Conservation (phyloP, 768 basidiomycete species). For the Termitomyces sp. region DNA sequence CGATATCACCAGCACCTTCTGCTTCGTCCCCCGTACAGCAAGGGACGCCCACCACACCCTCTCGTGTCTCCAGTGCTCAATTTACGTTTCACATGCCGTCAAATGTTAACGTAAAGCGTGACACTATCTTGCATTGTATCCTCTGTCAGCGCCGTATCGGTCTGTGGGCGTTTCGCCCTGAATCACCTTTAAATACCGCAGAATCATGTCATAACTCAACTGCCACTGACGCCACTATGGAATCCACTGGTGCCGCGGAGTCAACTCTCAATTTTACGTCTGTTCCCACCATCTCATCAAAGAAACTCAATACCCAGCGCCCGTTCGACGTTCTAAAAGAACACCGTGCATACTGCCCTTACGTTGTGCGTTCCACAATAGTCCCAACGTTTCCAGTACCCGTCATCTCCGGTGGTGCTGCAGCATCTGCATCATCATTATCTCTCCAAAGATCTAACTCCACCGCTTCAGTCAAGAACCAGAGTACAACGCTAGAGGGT, state of each 20-base stretch:
- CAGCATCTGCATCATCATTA: slow-evolving; percentile 17
- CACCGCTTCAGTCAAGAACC: slow-evolving; percentile 27
- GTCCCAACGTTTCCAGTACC: slow-evolving; percentile 54
- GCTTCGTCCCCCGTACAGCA: slow-evolving; percentile 15
- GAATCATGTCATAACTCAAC: neutral
- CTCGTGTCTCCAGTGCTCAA: slow-evolving; percentile 18
- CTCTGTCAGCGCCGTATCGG: slow-evolving; percentile 80
- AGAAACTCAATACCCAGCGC: slow-evolving; percentile 33
- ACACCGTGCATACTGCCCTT: slow-evolving; percentile 86
- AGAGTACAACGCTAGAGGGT: slow-evolving; percentile 51
- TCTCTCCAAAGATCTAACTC: slow-evolving; percentile 21
- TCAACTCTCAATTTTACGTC: slow-evolving; percentile 15
- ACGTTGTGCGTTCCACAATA: slow-evolving; percentile 65
- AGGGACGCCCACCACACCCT: slow-evolving; percentile 11
- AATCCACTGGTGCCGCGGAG: slow-evolving; percentile 1
- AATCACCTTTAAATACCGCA: slow-evolving; percentile 4
- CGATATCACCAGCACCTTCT: slow-evolving; percentile 9
- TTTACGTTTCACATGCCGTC: slow-evolving; percentile 25
- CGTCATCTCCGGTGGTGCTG: slow-evolving; percentile 15
- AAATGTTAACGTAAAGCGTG: slow-evolving; percentile 30
- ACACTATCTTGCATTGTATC: slow-evolving; percentile 58
- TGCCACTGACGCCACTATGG: neutral
- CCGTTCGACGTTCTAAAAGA: slow-evolving; percentile 76
- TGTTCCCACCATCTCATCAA: slow-evolving; percentile 23
- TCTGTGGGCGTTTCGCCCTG: slow-evolving; percentile 63